Evolutionary conservation across 139 green algal genomes (phyloP), one percentile per base, ranked within the genome.

Genomic region (Coelastrella sp.): DNA sequence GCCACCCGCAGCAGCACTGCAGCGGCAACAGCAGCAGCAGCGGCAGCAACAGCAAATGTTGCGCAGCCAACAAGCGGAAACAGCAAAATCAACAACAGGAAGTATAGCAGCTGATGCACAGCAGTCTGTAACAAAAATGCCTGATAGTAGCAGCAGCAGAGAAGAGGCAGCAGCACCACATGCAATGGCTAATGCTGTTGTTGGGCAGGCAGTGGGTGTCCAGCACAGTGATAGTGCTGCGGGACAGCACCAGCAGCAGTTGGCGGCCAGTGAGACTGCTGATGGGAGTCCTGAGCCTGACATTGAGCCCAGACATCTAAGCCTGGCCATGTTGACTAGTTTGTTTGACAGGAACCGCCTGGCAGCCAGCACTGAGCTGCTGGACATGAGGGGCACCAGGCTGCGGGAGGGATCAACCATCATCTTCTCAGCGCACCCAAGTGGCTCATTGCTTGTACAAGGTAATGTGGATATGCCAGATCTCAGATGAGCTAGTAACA

Each of bases 381-480:
- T 84, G 72, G 57, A 90, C 61, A 24, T 63, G n/a, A 24, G 58
- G 7, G 85, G 85, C 0, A 17, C 22, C 12, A 61, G 49, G 73
- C 74, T 90, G 85, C 58, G 85, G 17, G 72, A 90, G 85, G 85
- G 85, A 8, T 27, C 85, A 24, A 90, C 74, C 6, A 72, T 90
- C 73, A 83, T 90, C 24, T 83, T 90, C 25, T 78, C 74, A 12
- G 85, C 85, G 56, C 73, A 83, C 58, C 59, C 73, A 4, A 65
- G 9, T 24, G 85, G 85, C 17, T 61, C 35, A 7, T 10, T 90
- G 58, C 24, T 90, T 25, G 57, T 90, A 22, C 85, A 90, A 90
- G 85, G 85, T 84, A 72, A 15, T 5, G 35, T 3, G 35, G 35
- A 5, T 49, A 49, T 61, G 65, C 3, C 35, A 49, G 35, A 1